phyloP scores from a whole-genome alignment of 495 filamentous ascomycete genomes.

The Delitschia confertaspora region DNA sequence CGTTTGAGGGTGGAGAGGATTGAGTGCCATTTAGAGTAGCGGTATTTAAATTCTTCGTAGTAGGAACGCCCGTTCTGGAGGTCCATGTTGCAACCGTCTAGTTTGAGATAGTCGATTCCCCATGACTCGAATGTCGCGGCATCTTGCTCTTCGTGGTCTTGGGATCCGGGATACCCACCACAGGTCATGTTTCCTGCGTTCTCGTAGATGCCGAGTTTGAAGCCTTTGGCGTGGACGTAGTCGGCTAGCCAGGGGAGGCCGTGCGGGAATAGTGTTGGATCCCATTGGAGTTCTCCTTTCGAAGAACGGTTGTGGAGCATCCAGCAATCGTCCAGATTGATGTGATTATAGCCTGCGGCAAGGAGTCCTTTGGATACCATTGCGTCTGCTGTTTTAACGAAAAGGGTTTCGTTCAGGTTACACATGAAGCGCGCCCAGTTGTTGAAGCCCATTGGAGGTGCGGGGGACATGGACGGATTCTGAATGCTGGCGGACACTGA shows the following conservation, averaged over 20 bases:
- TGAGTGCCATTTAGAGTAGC: constrained; percentile 35
- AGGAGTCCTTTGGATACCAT: constrained; percentile 37
- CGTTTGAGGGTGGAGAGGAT: constrained; percentile 31
- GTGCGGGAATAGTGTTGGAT: constrained; percentile 34
- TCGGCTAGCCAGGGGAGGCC: constrained; percentile 38
- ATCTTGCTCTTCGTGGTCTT: constrained; percentile 34
- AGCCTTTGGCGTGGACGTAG: constrained; percentile 32
- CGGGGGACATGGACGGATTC: constrained; percentile 8
- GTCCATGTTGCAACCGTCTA: constrained; percentile 38
- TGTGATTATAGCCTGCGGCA: constrained; percentile 36
- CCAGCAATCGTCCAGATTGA: constrained; percentile 42
- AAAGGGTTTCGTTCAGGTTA: constrained; percentile 39
- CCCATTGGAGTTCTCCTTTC: constrained; percentile 35
- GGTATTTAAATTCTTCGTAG: constrained; percentile 32
- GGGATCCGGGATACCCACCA: constrained; percentile 37
- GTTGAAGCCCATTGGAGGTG: constrained; percentile 41
- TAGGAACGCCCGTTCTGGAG: constrained; percentile 20
- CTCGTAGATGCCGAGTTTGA: constrained; percentile 39
- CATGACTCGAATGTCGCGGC: constrained; percentile 37
- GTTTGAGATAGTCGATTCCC: constrained; percentile 41
- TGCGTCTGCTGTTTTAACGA: constrained; percentile 36
- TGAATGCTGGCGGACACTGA: constrained; percentile 5
- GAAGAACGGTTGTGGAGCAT: constrained; percentile 29
- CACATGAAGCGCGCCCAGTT: constrained; percentile 41
- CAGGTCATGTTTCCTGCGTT: constrained; percentile 39